These are phyloP conservation scores for Cryoendolithus antarcticus DNA, from an alignment of 2,329 filamentous ascomycete genomes.

Conservation along the genomic window DNA sequence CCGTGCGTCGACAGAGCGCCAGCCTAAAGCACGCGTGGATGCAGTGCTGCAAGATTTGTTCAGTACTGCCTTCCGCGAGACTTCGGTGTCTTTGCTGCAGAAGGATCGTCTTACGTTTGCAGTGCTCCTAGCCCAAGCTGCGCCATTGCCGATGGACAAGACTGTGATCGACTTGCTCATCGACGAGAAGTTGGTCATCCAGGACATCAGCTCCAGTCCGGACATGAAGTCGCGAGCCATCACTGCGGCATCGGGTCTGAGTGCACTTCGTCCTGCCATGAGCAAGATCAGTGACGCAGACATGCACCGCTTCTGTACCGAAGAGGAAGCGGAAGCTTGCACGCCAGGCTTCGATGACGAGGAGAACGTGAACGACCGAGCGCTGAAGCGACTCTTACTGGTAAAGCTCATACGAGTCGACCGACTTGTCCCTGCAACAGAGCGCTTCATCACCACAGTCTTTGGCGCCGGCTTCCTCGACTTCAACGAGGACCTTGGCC, in stretches of 20 bases:
- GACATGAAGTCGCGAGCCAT: slow-evolving; percentile 57
- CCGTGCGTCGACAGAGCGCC: slow-evolving; percentile 52
- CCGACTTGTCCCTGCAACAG: slow-evolving; percentile 82
- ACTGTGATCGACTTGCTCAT: slow-evolving; percentile 74
- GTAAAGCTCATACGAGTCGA: slow-evolving; percentile 94
- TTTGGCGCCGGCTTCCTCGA: slow-evolving; percentile 78
- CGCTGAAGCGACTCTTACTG: slow-evolving; percentile 74
- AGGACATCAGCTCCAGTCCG: slow-evolving; percentile 61
- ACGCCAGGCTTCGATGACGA: slow-evolving; percentile 64
- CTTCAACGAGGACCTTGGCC: slow-evolving; percentile 69
- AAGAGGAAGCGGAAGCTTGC: slow-evolving; percentile 75
- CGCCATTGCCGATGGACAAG: slow-evolving; percentile 94
- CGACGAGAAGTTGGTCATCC: slow-evolving; percentile 61
- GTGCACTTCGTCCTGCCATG: slow-evolving; percentile 60
- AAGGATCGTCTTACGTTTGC: slow-evolving; percentile 90
- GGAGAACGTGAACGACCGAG: slow-evolving; percentile 48
- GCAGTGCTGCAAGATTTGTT: slow-evolving; percentile 88
- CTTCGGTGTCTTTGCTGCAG: slow-evolving; percentile 82
- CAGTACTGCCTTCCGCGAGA: slow-evolving; percentile 80
- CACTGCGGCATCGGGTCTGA: slow-evolving; percentile 53
- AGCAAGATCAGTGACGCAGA: slow-evolving; percentile 47
- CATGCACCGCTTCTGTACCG: slow-evolving; percentile 73
- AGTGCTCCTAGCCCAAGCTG: slow-evolving; percentile 86
- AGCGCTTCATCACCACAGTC: slow-evolving; percentile 76
- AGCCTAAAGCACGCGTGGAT: slow-evolving; percentile 58